Evolutionary conservation across 2,329 filamentous ascomycete genomes (phyloP).

Genomic region (Tolypocladium sp.): DNA sequence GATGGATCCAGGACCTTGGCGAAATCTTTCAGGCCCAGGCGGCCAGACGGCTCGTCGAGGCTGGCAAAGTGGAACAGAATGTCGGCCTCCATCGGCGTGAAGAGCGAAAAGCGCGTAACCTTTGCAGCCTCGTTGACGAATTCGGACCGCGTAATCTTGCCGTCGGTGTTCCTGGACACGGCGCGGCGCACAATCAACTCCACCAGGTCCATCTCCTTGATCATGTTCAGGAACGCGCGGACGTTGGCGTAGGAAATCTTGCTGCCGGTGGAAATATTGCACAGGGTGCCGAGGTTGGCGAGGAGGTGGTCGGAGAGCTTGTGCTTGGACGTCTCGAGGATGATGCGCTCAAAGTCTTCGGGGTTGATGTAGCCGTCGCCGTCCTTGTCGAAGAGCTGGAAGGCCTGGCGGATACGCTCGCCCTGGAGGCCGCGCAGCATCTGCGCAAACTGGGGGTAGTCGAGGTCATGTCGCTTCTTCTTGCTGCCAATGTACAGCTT

Average conservation of each 20-base stretch:
- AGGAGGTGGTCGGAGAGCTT: constrained; percentile 96
- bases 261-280: constrained; percentile 84
- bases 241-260: constrained; percentile 98
- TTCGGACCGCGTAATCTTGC: constrained; percentile 87
- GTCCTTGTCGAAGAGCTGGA: constrained; percentile 83
- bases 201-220: constrained; percentile 94
- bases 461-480: constrained; percentile 81
- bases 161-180: constrained; percentile 71
- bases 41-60: constrained; percentile 79
- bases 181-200: constrained; percentile 89
- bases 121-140: constrained; percentile 91
- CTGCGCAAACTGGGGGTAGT: constrained; percentile 94
- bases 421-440: constrained; percentile 95
- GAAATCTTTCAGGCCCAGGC: constrained; percentile 76
- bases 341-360: constrained; percentile 93
- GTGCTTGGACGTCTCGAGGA: constrained; percentile 83
- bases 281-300: constrained; percentile 82
- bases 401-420: constrained; percentile 91
- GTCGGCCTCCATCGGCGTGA: constrained; percentile 97
- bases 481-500: constrained; percentile 85
- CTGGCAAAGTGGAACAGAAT: constrained; percentile 98
- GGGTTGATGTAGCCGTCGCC: constrained; percentile 92
- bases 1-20: constrained; percentile 90
- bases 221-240: constrained; percentile 94
- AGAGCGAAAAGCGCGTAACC: constrained; percentile 87